Evolutionary conservation across 176 grass and related monocot species (phyloP), one percentile per base, ranked within the genome.

Genomic region (Carex scoparia): DNA sequence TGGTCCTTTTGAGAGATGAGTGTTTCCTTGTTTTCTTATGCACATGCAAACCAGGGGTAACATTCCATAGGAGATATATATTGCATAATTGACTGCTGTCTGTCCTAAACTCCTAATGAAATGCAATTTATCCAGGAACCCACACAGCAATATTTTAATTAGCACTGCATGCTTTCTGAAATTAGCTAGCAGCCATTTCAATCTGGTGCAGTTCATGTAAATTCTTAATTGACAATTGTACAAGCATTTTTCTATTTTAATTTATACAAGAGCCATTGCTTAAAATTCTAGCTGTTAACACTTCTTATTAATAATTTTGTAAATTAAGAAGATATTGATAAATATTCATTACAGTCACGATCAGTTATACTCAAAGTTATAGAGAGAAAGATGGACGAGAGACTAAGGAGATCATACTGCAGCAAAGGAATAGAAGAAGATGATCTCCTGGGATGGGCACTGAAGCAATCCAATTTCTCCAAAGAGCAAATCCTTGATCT

Each of bases 401-500:
- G 93, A 53, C 72, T 91, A 16, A 8, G 82, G 71, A 87, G 86
- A 65, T 86, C 78, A 86, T 69, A 65, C 28, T 83, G 85, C 73
- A 85, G 84, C 73, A 85, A 88, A 53, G 70, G 79, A 15, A 53
- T 80, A 4, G 90, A 95, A 38, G 91, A 95, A 79, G 93, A 95
- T n/a, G 95, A 98, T 79, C 93, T 98, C 78, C 91, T 98, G 8
- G 91, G 91, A 79, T 98, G 93, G 93, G 87, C 91, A 14, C 37
- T 94, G n/a, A 93, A 88, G 54, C 86, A 95, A 10, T 92, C 91
- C 3, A 91, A 86, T 63, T 85, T 99, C 15, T 89, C 88, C 1
- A 92, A 90, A 44, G 96, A 99, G 44, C 93, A 99, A 87, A 95
- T 99, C 62, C 78, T 95, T n/a, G 96, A 99, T 85, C 93, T 99